phyloP scores from a whole-genome alignment of 2,329 filamentous ascomycete species.

The Didymella lethalis region DNA sequence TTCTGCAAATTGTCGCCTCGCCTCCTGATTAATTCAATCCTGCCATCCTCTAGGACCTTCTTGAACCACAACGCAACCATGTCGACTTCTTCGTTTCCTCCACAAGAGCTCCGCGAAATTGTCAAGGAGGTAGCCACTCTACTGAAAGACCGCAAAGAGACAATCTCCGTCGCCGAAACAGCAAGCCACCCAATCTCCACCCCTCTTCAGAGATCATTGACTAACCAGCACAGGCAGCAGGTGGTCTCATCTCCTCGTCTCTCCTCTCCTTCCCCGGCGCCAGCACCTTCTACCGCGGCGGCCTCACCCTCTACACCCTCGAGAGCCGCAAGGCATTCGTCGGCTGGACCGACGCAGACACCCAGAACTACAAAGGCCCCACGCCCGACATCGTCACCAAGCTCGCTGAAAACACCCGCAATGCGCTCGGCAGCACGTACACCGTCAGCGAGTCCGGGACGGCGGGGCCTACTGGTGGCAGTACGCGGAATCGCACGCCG shows the following conservation, averaged over 20 bases:
- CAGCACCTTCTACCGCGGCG: slow-evolving; percentile 66
- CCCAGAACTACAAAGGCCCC: slow-evolving; percentile 65
- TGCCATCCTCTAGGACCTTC: background rate
- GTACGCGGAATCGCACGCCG: slow-evolving; percentile 64
- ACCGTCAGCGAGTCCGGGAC: slow-evolving; percentile 68
- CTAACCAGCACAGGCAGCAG: slow-evolving; percentile 60
- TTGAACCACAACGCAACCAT: slow-evolving; percentile 24
- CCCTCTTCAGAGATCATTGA: background rate
- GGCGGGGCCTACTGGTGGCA: slow-evolving; percentile 67
- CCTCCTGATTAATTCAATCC: background rate
- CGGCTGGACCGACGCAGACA: slow-evolving; percentile 65
- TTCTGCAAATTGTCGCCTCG: slow-evolving; percentile 1
- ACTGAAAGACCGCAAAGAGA: slow-evolving; percentile 64
- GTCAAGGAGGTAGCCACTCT: slow-evolving; percentile 61
- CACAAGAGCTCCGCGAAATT: slow-evolving; percentile 53
- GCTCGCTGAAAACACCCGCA: slow-evolving; percentile 64
- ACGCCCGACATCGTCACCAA: slow-evolving; percentile 65
- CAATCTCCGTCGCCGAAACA: slow-evolving; percentile 68
- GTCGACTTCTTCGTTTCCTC: slow-evolving; percentile 51
- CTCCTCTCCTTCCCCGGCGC: slow-evolving; percentile 67
- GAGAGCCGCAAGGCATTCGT: slow-evolving; percentile 65
- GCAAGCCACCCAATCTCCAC: slow-evolving; percentile 58
- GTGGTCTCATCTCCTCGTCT: slow-evolving; percentile 67
- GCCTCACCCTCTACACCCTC: slow-evolving; percentile 69
- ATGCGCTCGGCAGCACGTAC: slow-evolving; percentile 64